phyloP scores from a whole-genome alignment of 106 monocot species.

The Posidonia australis region DNA sequence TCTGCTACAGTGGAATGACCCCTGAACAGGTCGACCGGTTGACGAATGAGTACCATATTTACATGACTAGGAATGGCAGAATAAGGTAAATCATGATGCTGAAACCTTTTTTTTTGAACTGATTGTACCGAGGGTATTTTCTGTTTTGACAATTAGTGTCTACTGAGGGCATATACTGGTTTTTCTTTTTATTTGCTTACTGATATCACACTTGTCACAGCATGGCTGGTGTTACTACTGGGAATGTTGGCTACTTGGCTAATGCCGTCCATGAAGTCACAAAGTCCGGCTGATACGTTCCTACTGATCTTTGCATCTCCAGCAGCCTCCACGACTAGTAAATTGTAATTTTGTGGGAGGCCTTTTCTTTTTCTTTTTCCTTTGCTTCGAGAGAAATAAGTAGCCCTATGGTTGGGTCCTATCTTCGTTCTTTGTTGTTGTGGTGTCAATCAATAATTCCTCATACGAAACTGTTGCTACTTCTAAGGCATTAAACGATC shows the following conservation, averaged over 20 bases:
- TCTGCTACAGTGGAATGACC: constrained; percentile 94
- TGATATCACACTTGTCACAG: constrained; percentile 24
- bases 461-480: too few relatives aligned
- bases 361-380: too few relatives aligned
- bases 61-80: constrained; percentile 97
- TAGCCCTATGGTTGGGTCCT: too few relatives aligned
- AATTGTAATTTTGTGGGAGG: too few relatives aligned
- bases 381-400: too few relatives aligned
- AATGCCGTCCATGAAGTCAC: constrained; percentile 94
- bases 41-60: constrained; percentile 87
- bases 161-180: too few relatives aligned
- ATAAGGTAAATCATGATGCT: constrained; percentile 51
- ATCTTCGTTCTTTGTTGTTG: too few relatives aligned
- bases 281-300: constrained; percentile 29
- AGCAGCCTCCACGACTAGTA: not conserved
- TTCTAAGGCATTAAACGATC: too few relatives aligned
- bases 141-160: too few relatives aligned
- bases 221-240: constrained; percentile 90
- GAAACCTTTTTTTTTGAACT: not conserved
- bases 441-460: too few relatives aligned
- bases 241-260: constrained; percentile 75
- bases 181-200: too few relatives aligned
- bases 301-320: not conserved
- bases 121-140: not conserved
- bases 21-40: constrained; percentile 92